Conservation (phyloP, 2,329 filamentous ascomycete genomes). For the Hirsutella rhossiliensis region DNA sequence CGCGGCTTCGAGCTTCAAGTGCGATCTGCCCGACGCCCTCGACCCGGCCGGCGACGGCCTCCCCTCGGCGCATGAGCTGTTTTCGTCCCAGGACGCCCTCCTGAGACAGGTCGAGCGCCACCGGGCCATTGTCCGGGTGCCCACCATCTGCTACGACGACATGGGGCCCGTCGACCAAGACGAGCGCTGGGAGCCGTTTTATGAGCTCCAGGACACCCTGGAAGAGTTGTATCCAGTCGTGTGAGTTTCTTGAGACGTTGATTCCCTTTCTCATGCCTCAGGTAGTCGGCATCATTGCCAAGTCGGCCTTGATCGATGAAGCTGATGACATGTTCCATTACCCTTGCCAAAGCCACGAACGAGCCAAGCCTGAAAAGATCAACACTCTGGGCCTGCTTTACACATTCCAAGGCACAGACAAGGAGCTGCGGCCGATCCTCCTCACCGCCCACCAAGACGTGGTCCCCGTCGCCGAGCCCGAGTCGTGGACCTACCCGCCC, state of each 20-base stretch:
- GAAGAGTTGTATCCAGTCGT: slow-evolving; percentile 5
- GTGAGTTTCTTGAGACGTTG: neutral
- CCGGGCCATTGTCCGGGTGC: slow-evolving; percentile 41
- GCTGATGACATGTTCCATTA: too few relatives aligned
- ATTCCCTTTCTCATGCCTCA: neutral
- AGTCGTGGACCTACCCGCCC: slow-evolving; percentile 29
- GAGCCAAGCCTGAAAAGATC: slow-evolving; percentile 37
- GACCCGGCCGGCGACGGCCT: slow-evolving; percentile 18
- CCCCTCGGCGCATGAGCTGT: slow-evolving; percentile 18
- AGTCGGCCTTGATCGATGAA: too few relatives aligned
- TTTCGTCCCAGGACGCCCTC: slow-evolving; percentile 19
- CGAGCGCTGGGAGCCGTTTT: slow-evolving; percentile 40
- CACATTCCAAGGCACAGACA: slow-evolving; percentile 41
- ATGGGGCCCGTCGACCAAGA: slow-evolving; percentile 41
- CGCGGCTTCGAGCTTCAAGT: slow-evolving; percentile 9
- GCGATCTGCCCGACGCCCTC: slow-evolving; percentile 21
- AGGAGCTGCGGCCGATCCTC: slow-evolving; percentile 30
- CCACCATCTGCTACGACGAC: slow-evolving; percentile 44
- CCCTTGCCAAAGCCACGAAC: slow-evolving; percentile 23
- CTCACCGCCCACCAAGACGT: slow-evolving; percentile 32
- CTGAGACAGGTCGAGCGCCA: slow-evolving; percentile 33
- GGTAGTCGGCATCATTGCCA: too few relatives aligned
- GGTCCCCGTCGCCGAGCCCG: slow-evolving; percentile 31
- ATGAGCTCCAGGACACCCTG: slow-evolving; percentile 35
- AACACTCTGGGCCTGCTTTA: slow-evolving; percentile 52